Conservation (phyloP, 2,329 filamentous ascomycete genomes). For the Nigrospora osmanthi region DNA sequence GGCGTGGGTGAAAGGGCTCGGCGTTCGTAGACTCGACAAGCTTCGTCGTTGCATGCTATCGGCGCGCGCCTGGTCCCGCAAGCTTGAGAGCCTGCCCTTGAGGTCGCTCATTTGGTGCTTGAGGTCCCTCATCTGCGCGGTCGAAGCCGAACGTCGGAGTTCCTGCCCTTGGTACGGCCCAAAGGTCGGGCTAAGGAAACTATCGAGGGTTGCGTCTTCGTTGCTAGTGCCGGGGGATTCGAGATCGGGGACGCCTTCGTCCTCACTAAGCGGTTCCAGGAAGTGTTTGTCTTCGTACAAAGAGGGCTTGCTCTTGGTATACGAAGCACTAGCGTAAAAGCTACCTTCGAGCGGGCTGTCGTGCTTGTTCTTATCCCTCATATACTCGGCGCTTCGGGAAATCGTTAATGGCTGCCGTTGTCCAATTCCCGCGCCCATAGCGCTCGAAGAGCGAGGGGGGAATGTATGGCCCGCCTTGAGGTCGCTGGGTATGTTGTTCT, state of each 20-base stretch:
- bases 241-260: slow-evolving; percentile 27
- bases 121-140: slow-evolving; percentile 63
- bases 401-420: slow-evolving; percentile 42
- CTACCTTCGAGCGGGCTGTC: slow-evolving; percentile 9
- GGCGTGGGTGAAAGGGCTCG: slow-evolving; percentile 73
- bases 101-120: slow-evolving; percentile 81
- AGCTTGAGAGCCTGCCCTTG: slow-evolving; percentile 73
- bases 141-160: slow-evolving; percentile 60
- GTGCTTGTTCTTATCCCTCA: slow-evolving; percentile 22
- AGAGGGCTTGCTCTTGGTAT: slow-evolving; percentile 25
- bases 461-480: slow-evolving; percentile 29
- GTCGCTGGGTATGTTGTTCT: slow-evolving; percentile 43
- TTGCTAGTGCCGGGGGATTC: slow-evolving; percentile 13
- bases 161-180: slow-evolving; percentile 35
- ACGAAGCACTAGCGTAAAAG: slow-evolving; percentile 12
- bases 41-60: slow-evolving; percentile 74
- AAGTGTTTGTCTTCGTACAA: slow-evolving; percentile 30
- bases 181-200: slow-evolving; percentile 36
- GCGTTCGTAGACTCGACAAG: slow-evolving; percentile 64
- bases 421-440: slow-evolving; percentile 50
- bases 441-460: slow-evolving; percentile 55
- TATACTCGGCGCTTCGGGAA: slow-evolving; percentile 35
- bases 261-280: slow-evolving; percentile 48
- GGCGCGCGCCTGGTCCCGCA: slow-evolving; percentile 71
- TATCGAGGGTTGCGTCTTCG: slow-evolving; percentile 24